Base-by-base conservation (phyloP, 1,284 basidiomycete genomes). In the Sphagnurus paluster region DNA sequence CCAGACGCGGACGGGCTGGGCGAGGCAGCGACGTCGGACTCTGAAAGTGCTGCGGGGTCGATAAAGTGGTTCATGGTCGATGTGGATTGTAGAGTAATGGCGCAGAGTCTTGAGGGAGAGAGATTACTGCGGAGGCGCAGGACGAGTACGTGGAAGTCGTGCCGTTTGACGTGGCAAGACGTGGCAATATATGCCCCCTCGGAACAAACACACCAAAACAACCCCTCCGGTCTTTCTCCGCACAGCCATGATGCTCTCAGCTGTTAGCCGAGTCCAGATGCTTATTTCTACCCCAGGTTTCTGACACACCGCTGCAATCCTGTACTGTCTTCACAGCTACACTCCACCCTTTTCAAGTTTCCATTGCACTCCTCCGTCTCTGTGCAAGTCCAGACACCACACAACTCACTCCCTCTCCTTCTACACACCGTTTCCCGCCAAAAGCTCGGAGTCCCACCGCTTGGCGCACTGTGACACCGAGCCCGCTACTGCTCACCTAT, bases 141-240 rank as follows among this genome's bases (percentile, higher is more conserved):
- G 56, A 61, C 54, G 55, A 53, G 50, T 55, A 60, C 59, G 56
- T 63, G 57, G 60, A 52, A 39, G 37, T 59, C 59, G 56, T 61
- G 37, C 52, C 46, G 58, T 51, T 6, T 48, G 38, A 61, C 60
- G 61, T 61, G 56, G 56, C 59, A 57, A 34, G 36, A 53, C 53
- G 54, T 58, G 46, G 42, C 46, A 26, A 38, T 44, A 40, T 45
- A 50, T 48, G 16, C 1, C n/a, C 29, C 16, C 29, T 17, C 20
- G 23, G 26, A 34, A 11, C 46, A 55, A 58, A 56, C 49, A 58
- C 6, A 7, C 9, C 17, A 46, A 54, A 56, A 56, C 44, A 53
- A 14, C 8, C 35, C 14, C 35, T 17, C 10, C 40, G 29, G 28
- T 17, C 3, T 34, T 38, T 42, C 40, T 25, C 39, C 39, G 45